Evolutionary conservation across 2,329 filamentous ascomycete species (phyloP), one percentile per base, ranked within the genome.

Genomic region (Botrytis cinerea): DNA sequence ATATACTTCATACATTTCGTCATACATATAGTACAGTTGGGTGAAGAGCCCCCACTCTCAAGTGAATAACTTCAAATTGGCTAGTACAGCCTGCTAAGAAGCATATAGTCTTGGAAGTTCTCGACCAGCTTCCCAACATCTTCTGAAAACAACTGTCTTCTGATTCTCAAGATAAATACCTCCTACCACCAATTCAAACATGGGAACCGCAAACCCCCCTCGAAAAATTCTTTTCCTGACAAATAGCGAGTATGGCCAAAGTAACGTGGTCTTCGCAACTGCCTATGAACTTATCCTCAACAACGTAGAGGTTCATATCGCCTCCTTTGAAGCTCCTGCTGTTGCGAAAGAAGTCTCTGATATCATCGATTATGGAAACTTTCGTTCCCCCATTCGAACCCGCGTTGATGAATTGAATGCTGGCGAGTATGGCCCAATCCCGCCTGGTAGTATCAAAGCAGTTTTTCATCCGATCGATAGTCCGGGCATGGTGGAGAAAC

Each of bases 181-280:
- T 9, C 35, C 10, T 22, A 22, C n/a, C 32, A 32, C 20, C n/a
- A 16, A 43, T 40, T 32, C 38, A 18, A 57, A 32, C 18, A 69
- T 69, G 66, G 1, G 38, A 43, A 43, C 46, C 48, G 22, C 48
- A 6, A 45, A 12, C 1, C 9, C n/a, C 16, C 48, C 73, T 38
- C 75, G 35, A 28, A 73, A 70, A 64, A 79, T 85, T 14, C 78
- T 86, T 1, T 82, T 87, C 60, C 76, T 86, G 59, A 84, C 84
- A 5, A 85, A 84, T 75, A 80, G 81, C 69, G 85, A 86, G 73
- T 81, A 82, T 73, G 85, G 85, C 6, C 83, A 86, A 73, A 82
- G 83, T 28, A 86, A 85, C 76, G 82, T 86, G 38, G 81, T 85
- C 51, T 75, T 87, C 10, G 85, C 85, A 10, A 81, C 83, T 0